These are phyloP conservation scores for Vinca minor DNA, from an alignment of 257 asterid species.

Conservation along the genomic window DNA sequence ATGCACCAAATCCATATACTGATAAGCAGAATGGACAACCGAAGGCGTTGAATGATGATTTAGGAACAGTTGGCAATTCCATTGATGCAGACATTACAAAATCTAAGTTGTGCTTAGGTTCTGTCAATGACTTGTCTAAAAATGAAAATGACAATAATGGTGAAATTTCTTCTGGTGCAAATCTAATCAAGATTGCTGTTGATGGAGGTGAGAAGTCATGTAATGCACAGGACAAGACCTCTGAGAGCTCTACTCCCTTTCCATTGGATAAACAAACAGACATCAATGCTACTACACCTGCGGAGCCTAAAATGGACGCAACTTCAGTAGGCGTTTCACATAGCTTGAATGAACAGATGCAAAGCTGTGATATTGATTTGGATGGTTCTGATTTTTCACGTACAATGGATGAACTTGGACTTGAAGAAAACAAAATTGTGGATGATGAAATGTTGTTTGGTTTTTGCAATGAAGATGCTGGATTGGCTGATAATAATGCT, in stretches of 20 bases:
- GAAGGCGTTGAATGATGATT: conserved; percentile 13
- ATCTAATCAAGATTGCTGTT: conserved; percentile 14
- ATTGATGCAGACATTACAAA: conserved; percentile 18
- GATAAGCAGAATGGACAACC: conserved; percentile 26
- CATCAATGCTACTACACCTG: not conserved
- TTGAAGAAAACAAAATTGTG: conserved; percentile 22
- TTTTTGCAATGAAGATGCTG: conserved; percentile 25
- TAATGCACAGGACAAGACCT: conserved; percentile 19
- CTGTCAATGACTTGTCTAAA: conserved; percentile 18
- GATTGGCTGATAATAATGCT: conserved; percentile 23
- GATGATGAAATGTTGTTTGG: conserved; percentile 28
- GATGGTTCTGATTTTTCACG: conserved; percentile 18
- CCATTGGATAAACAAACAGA: conserved; percentile 22
- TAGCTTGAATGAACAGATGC: conserved; percentile 27
- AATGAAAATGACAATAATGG: conserved; percentile 9
- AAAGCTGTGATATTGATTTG: conserved; percentile 22
- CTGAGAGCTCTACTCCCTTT: conserved; percentile 18
- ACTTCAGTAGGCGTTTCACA: conserved; percentile 23
- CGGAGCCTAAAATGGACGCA: conserved; percentile 25
- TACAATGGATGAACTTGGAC: conserved; percentile 24
- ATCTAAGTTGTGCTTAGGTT: conserved; percentile 18
- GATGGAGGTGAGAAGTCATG: conserved; percentile 20
- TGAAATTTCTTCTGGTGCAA: conserved; percentile 15
- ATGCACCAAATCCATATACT: conserved; percentile 13
- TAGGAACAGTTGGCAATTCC: conserved; percentile 21